Evolutionary conservation across 352 stramenopile species (phyloP).

Genomic region (Pythium vanterpoolii): DNA sequence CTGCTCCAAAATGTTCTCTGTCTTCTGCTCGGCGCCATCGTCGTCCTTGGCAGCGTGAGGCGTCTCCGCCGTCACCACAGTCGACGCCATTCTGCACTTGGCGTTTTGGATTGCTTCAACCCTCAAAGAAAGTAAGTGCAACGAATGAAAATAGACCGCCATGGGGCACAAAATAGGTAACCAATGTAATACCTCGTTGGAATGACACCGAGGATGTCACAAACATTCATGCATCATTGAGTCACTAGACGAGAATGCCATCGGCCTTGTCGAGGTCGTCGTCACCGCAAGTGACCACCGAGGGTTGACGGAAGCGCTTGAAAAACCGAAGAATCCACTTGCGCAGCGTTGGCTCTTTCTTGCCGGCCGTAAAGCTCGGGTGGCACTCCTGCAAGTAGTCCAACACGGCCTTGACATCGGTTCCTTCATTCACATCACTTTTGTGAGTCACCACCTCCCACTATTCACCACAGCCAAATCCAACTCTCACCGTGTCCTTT

Average conservation of each 20-base stretch:
- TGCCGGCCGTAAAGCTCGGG: slow-evolving; percentile 65
- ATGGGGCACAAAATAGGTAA: neutral
- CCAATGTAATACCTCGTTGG: neutral
- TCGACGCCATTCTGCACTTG: neutral
- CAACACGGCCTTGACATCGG: slow-evolving; percentile 61
- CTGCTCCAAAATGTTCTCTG: neutral
- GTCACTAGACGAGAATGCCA: slow-evolving; percentile 23
- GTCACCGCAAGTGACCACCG: slow-evolving; percentile 17
- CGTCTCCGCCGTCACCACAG: slow-evolving; percentile 1
- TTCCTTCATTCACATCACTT: slow-evolving; percentile 30
- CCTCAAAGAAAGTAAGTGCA: slow-evolving; percentile 24
- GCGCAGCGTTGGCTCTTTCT: slow-evolving; percentile 75
- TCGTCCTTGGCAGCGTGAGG: neutral
- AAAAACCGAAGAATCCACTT: slow-evolving; percentile 85
- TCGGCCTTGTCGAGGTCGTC: slow-evolving; percentile 22
- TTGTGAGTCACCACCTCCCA: neutral
- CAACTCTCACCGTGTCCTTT: slow-evolving; percentile 40
- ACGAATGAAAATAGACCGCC: neutral
- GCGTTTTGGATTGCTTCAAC: slow-evolving; percentile 12
- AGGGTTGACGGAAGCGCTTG: slow-evolving; percentile 59
- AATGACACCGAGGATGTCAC: neutral
- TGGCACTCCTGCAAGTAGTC: slow-evolving; percentile 69
- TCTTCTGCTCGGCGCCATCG: neutral
- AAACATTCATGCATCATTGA: neutral
- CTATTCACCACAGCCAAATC: neutral